A percentile compares a stretch with the other conserved stretches of the same genome.
Evolutionary conservation across 148 eudicot species (phyloP).

Genomic region (Nyssa sinensis): DNA sequence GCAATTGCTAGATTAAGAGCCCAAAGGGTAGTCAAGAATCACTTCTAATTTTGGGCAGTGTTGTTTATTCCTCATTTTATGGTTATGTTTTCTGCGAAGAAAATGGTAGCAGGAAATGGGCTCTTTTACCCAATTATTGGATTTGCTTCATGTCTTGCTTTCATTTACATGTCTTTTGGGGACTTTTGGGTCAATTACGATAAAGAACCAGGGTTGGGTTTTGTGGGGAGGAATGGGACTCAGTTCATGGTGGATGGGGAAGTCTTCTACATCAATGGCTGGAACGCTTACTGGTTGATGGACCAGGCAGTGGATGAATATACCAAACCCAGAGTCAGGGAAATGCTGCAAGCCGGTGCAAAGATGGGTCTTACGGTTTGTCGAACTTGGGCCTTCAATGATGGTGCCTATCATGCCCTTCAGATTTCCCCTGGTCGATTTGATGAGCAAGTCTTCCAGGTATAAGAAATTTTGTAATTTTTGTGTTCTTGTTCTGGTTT

Average conservation of each 20-base stretch:
- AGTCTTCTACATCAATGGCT: conserved; percentile 80
- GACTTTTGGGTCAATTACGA: conserved; percentile 42
- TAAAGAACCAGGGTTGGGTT: conserved; percentile 40
- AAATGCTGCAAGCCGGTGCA: conserved; percentile 64
- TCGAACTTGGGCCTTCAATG: conserved; percentile 96
- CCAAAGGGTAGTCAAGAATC: neutral
- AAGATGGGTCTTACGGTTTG: conserved; percentile 95
- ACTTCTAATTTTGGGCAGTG: neutral
- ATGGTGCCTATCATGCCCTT: conserved; percentile 83
- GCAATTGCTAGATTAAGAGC: neutral
- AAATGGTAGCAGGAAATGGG: conserved; percentile 56
- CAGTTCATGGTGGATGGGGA: conserved; percentile 73
- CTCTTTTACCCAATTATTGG: conserved; percentile 66
- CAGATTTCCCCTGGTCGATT: conserved; percentile 85
- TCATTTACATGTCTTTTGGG: conserved; percentile 74
- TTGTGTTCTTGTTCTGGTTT: neutral
- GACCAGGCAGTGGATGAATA: conserved; percentile 69
- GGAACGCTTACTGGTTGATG: conserved; percentile 99
- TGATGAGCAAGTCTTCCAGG: conserved; percentile 74
- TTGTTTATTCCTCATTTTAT: conserved; percentile 9
- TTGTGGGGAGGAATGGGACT: conserved; percentile 79
- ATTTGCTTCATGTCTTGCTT: conserved; percentile 48
- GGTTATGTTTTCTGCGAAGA: conserved; percentile 26
- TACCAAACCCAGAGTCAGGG: conserved; percentile 49
- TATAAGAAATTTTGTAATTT: conserved; percentile 19